Evolutionary conservation across 1,284 basidiomycete species (phyloP).

Genomic region (Naganishia cerealis): DNA sequence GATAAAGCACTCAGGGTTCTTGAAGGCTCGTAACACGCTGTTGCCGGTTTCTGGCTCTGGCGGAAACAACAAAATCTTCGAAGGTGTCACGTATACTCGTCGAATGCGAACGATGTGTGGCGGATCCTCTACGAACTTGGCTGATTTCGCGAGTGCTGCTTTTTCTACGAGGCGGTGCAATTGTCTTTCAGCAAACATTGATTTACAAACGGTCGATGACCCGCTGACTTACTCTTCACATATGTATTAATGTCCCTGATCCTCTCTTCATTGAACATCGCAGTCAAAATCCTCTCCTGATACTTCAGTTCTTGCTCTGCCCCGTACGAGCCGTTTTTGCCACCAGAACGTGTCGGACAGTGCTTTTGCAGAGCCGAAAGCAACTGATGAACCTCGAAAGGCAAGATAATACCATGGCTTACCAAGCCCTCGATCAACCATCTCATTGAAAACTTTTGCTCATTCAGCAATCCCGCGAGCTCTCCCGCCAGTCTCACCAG

Average conservation of each 20-base stretch:
- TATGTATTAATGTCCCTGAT: conserved; percentile 41
- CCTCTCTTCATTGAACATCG: conserved; percentile 47
- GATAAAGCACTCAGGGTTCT: conserved; percentile 47
- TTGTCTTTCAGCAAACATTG: no score
- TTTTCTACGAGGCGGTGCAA: background rate
- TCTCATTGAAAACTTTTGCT: conserved; percentile 41
- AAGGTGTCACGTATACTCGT: conserved; percentile 51
- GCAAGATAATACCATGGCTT: conserved; percentile 46
- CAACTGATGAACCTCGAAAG: conserved; percentile 39
- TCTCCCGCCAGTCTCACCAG: conserved; percentile 34
- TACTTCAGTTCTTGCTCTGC: conserved; percentile 7
- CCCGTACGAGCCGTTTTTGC: background rate
- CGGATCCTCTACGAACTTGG: conserved; percentile 28
- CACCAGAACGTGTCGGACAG: conserved; percentile 25
- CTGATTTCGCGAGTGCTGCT: conserved; percentile 11
- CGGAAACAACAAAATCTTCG: conserved; percentile 49
- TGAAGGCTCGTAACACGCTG: conserved; percentile 48
- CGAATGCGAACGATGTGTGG: conserved; percentile 49
- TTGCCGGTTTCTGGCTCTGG: conserved; percentile 52
- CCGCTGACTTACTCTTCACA: conserved; percentile 32
- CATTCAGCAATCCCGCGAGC: conserved; percentile 31
- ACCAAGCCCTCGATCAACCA: conserved; percentile 51
- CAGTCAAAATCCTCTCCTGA: conserved; percentile 43
- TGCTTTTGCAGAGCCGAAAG: conserved; percentile 36
- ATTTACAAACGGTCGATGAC: background rate